phyloP scores from a whole-genome alignment of 495 filamentous ascomycete genomes.

The Neurospora sp. region DNA sequence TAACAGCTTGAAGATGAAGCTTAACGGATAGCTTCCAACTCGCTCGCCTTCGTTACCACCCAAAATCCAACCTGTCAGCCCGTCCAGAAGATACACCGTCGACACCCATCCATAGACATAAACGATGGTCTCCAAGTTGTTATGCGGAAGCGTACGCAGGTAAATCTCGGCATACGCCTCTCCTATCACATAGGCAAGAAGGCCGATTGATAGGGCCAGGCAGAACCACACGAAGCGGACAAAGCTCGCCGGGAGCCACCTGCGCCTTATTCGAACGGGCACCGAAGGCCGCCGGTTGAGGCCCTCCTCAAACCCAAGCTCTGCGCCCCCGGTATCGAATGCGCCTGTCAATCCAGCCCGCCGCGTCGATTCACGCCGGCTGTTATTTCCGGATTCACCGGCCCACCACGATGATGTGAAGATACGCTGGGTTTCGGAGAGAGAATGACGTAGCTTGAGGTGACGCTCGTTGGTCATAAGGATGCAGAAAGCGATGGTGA shows the following conservation, averaged over 20 bases:
- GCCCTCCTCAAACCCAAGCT: slow-evolving; percentile 18
- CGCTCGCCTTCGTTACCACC: slow-evolving; percentile 47
- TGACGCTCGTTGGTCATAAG: slow-evolving; percentile 50
- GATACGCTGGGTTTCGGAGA: slow-evolving; percentile 53
- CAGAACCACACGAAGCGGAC: slow-evolving; percentile 60
- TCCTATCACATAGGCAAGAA: slow-evolving; percentile 52
- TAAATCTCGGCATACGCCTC: slow-evolving; percentile 60
- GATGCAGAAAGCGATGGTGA: slow-evolving; percentile 49
- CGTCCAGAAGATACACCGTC: slow-evolving; percentile 51
- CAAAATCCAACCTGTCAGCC: slow-evolving; percentile 51
- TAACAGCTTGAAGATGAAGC: slow-evolving; percentile 55
- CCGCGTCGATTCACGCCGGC: slow-evolving; percentile 24
- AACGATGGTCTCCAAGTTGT: slow-evolving; percentile 50
- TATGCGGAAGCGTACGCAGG: slow-evolving; percentile 52
- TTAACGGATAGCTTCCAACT: slow-evolving; percentile 53
- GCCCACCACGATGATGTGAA: slow-evolving; percentile 54
- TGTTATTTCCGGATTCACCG: slow-evolving; percentile 35
- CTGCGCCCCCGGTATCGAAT: slow-evolving; percentile 10
- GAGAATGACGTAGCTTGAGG: slow-evolving; percentile 40
- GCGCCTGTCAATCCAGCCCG: background rate
- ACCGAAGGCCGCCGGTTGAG: slow-evolving; percentile 10
- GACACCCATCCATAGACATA: slow-evolving; percentile 59
- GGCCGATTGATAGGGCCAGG: slow-evolving; percentile 45
- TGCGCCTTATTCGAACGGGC: slow-evolving; percentile 30
- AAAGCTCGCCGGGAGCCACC: slow-evolving; percentile 50